Evolutionary conservation across 2,329 filamentous ascomycete genomes (phyloP), one percentile per base, ranked within the genome.

Genomic region (Zasmidium angulare): DNA sequence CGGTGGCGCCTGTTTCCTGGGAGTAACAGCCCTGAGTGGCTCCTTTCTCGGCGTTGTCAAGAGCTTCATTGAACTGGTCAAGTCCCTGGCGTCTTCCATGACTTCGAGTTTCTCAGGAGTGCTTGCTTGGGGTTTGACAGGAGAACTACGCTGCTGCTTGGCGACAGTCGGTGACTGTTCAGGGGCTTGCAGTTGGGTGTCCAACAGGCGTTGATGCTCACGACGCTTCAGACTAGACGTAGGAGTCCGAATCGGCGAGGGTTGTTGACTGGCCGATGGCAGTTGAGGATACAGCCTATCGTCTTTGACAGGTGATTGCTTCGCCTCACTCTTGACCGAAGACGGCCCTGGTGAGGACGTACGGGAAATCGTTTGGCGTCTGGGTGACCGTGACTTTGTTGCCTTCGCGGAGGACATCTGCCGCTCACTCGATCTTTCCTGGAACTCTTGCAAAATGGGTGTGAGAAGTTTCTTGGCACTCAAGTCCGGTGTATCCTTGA

Each of bases 401-500:
- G 63, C 50, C 47, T 64, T 66, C 3, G 26, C 55, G 17, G 63
- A 55, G 17, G 62, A 62, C 24, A 43, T 54, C 17, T 62, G 58
- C 56, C 70, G 72, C 36, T 69, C 69, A 22, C 63, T 65, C 4
- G 71, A 68, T 14, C 46, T 62, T 40, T 60, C 51, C 14, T 60
- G 63, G 56, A 71, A 68, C 53, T 71, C 70, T 64, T 74, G 68
- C 26, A 75, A 66, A 2, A 75, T 49, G 9, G 73, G 73, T 12
- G 72, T 73, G 9, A 74, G 55, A 1, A 71, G 65, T 62, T 72
- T 71, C 63, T 66, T 72, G 4, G 71, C 68, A 1, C 71, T 68
- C 10, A 69, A 48, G 49, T 83, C 77, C 54, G 78, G 77, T 11
- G 81, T 75, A 67, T 85, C 77, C 62, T 79, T 84, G 69, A 87